These are phyloP conservation scores for Angomonas ambiguus DNA, from an alignment of 208 protist species.

Conservation along the genomic window DNA sequence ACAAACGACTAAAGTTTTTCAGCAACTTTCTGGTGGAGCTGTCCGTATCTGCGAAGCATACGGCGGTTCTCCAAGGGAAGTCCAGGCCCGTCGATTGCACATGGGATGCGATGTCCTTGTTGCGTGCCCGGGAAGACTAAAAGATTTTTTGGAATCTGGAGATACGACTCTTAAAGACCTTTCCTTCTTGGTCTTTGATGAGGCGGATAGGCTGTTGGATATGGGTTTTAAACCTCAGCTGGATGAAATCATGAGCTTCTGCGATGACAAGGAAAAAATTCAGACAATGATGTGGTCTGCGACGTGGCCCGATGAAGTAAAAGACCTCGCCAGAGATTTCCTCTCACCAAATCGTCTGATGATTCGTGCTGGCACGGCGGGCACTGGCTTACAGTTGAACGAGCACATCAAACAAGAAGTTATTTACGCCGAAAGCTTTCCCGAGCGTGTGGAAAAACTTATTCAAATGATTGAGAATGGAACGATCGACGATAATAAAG, in stretches of 20 bases:
- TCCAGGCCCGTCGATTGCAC: conserved; percentile 53
- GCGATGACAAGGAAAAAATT: conserved; percentile 31
- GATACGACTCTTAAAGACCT: conserved; percentile 83
- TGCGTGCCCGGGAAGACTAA: conserved; percentile 97
- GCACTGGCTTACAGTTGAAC: conserved; percentile 79
- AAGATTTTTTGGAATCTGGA: conserved; percentile 92
- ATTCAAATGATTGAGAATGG: conserved; percentile 66
- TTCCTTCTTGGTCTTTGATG: conserved; percentile 98
- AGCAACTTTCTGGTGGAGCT: conserved; percentile 34
- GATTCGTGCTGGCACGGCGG: conserved; percentile 83
- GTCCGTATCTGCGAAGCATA: conserved; percentile 78
- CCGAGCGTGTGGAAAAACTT: conserved; percentile 65
- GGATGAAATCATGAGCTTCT: conserved; percentile 93
- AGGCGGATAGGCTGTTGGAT: conserved; percentile 97
- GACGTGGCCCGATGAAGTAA: conserved; percentile 86
- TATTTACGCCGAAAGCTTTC: conserved; percentile 49
- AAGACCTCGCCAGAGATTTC: conserved; percentile 81
- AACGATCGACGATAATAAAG: conserved; percentile 79
- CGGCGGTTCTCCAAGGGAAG: conserved; percentile 63
- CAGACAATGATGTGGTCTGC: conserved; percentile 98
- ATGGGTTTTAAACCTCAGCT: conserved; percentile 92
- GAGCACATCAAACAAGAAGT: conserved; percentile 78
- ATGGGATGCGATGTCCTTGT: conserved; percentile 91
- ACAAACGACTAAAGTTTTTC: conserved; percentile 98
- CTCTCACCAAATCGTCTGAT: conserved; percentile 72